Evolutionary conservation across 768 basidiomycete genomes (phyloP), one percentile per base, ranked within the genome.

Genomic region (Lactifluus echinatus): DNA sequence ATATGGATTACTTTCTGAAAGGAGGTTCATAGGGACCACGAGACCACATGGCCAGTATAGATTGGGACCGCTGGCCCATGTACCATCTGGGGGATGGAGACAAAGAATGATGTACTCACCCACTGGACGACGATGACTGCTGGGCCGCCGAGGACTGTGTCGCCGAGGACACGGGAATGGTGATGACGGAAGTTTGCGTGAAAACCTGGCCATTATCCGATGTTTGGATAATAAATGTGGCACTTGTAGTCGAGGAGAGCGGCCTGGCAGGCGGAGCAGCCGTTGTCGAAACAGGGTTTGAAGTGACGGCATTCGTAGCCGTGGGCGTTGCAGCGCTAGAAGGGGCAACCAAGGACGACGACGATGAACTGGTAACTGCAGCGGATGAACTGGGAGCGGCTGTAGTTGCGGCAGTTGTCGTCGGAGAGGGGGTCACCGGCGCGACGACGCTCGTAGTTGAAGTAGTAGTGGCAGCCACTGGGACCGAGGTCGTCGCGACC

Each of bases 81-180:
- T 47, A 39, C 50, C 19, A 19, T 17, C 15, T 29, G 54, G 10
- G 11, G 8, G 21, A 24, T 45, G 28, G n/a, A 10, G 4, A 36
- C 21, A 26, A 60, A 19, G 47, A 12, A 44, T 24, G 19, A 42
- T 15, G 23, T 11, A 40, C 68, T 63, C 57, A 67, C 68, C 62
- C 31, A 23, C 45, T 54, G n/a, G 57, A 53, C 3, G 52, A 40
- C 15, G 57, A 53, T 2, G 54, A 44, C 15, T 24, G 7, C 19
- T 4, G 23, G 15, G 5, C 17, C 10, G 29, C 29, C 6, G 31
- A 17, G 15, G 60, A 15, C 37, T 34, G 8, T 33, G 60, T 53
- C 11, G 59, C 24, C 4, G 29, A 1, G 34, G 42, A 21, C 48
- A 14, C 14, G 46, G 58, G 50, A 12, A 61, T 33, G 1, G 61